Base-by-base conservation (phyloP, 495 filamentous ascomycete genomes). In the Hyaloscypha variabilis region DNA sequence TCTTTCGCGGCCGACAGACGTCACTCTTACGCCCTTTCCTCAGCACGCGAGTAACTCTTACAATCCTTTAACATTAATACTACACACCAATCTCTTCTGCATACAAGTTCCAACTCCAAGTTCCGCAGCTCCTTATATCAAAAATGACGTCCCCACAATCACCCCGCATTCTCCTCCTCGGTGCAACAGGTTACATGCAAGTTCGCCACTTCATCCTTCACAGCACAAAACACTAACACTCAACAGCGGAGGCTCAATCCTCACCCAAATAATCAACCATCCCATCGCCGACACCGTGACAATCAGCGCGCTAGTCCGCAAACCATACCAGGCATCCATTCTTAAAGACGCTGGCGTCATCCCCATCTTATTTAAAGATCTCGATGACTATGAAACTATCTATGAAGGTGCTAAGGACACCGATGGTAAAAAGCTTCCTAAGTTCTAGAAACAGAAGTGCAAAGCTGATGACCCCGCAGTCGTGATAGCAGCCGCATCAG, bases 401-500 rank as follows among this genome's bases (percentile, higher is more conserved):
- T 55, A 54, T 17, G 67, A 64, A 1, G 72, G 70, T 26, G 77
- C 77, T 0, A 69, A 67, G 8, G 67, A 78, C 51, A 73, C 79
- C 61, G 79, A 81, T 51, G 53, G 65, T 67, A 42, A 3, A n/a
- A n/a, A n/a, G n/a, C n/a, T n/a, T n/a, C n/a, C n/a, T n/a, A n/a
- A n/a, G n/a, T n/a, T n/a, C n/a, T n/a, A 17, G 21, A 26, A 24
- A 26, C 28, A 4, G 25, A 17, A 8, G 13, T 11, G 25, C 46
- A 23, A 17, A 50, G 24, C 30, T 62, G 55, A 34, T 65, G 30
- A n/a, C 21, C 5, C 4, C 1, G 11, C 24, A 67, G 65, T 81
- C 29, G 75, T 82, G 24, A 76, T 81, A 58, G 75, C 78, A 61
- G 70, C 75, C 1, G 76, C 77, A 8, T 13, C 67, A 8, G 76